Evolutionary conservation across 176 grass and related monocot genomes (phyloP), one percentile per base, ranked within the genome.

Genomic region (Panicum miliaceum): DNA sequence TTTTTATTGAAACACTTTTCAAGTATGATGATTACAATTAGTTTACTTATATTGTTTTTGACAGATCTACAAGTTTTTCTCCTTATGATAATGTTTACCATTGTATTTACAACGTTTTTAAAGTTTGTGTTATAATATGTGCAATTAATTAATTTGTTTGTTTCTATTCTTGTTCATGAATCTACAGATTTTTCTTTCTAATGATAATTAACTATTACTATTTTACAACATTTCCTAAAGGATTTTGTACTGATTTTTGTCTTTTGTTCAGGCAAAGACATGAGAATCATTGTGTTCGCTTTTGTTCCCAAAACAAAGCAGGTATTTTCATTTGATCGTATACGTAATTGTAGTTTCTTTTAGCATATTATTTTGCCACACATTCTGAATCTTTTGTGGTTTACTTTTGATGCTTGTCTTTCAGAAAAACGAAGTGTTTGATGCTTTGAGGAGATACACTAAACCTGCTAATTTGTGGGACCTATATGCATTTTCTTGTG

Each of bases 281-380:
- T 96, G 96, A 91, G 96, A 85, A 81, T 89, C 57, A 86, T 93
- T 59, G 83, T 94, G 58, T 96, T 95, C 2, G 85, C 82, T 78
- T 98, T 98, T 90, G 83, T 69, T 29, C 96, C 89, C 77, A 98
- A 81, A 88, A 92, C 96, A 73, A 94, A 90, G 80, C 96, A 96
- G 91, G 96, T 98, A 71, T 64, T 63, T 85, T 29, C 12, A 70
- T 75, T 79, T 42, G 16, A 66, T 43, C 32, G 51, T 69, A 15
- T 74, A 65, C 86, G 63, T 22, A 15, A 32, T 34, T 22, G 12
- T 56, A 65, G 32, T 66, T 93, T 87, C 10, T 83, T 75, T 16
- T 67, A 35, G 15, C 23, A 66, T 52, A 82, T 88, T 61, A 47
- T 36, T 63, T 52, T 19, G 37, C 12, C 32, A 89, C 1, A 12